phyloP scores from a whole-genome alignment of 176 grass and related monocot genomes.

The Carex cristatella region DNA sequence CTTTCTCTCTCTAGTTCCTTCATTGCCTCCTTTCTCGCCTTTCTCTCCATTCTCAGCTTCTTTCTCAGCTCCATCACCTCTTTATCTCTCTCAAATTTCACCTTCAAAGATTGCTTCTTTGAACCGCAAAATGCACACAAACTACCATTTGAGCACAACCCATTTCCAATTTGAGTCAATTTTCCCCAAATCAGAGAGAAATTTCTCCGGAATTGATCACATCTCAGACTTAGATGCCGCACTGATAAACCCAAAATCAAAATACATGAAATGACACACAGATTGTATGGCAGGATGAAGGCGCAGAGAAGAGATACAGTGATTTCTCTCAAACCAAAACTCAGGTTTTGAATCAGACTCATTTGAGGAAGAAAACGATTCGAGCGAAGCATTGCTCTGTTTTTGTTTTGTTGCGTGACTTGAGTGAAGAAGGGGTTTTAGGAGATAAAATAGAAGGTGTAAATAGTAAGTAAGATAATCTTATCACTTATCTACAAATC shows the following conservation, averaged over 20 bases:
- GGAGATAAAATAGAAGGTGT: too few relatives aligned
- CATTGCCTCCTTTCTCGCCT: constrained; percentile 32
- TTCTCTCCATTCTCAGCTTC: constrained; percentile 43
- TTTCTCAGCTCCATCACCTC: constrained; percentile 24
- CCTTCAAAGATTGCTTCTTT: constrained; percentile 40
- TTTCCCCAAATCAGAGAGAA: constrained; percentile 4
- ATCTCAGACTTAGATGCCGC: constrained; percentile 32
- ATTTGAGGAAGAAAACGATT: not conserved
- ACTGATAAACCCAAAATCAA: constrained; percentile 27
- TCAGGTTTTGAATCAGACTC: not conserved
- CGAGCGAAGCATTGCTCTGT: not conserved
- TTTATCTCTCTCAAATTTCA: constrained; percentile 25
- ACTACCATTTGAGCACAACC: constrained; percentile 24
- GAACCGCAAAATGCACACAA: constrained; percentile 53
- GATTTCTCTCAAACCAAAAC: not conserved
- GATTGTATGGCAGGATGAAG: not conserved
- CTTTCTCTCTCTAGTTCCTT: constrained; percentile 66
- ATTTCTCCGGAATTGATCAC: not conserved
- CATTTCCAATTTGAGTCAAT: constrained; percentile 15
- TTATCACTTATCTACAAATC: not conserved
- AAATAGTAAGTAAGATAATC: too few relatives aligned
- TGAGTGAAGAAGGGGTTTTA: too few relatives aligned
- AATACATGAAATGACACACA: constrained; percentile 21
- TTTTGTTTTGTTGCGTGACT: too few relatives aligned
- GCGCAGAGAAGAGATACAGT: not conserved